Base-by-base conservation (phyloP, 202 grass and related monocot genomes). In the Dendrocalamus latiflorus region DNA sequence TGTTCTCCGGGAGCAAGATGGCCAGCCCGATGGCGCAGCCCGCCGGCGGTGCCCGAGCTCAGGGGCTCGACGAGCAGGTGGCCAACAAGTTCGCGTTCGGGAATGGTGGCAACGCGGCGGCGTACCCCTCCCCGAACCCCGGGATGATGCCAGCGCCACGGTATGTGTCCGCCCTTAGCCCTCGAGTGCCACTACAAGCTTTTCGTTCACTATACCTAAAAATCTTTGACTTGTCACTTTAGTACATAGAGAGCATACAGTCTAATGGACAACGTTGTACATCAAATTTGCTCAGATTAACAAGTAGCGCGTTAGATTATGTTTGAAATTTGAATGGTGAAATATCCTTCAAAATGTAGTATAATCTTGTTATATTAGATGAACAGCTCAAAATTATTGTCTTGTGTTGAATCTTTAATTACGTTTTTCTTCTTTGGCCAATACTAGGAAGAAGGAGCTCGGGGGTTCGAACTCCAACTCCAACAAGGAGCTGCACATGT, bases 401-500 rank as follows among this genome's bases (percentile, higher is more conserved):
- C 21, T 53, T 42, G 11, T 70, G 71, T 18, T 67, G 39, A 61
- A 65, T 67, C 37, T 55, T 24, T 8, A 57, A 6, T 17, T 33
- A 37, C 3, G 45, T 11, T 43, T 8, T 51, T 8, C 5, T 2
- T 37, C 18, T 78, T 45, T 55, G 26, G 38, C 5, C 47, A 64
- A 72, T 81, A 47, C 22, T 9, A 91, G 83, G 76, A 97, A 92
- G 77, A 92, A 97, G 77, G 86, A 94, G 39, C 87, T 91, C 3
- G 89, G 91, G 10, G 80, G 91, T 0, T 86, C 94, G 0, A 94
- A 92, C 70, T 92, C 86, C 38, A 93, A 90, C 85, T 88, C 87
- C 20, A 98, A 93, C 63, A 98, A 98, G 87, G 96, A 98, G 81
- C 68, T 98, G 53, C 96, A 98, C 69, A 98, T 98, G 96, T 98